Conservation (phyloP, 2,329 filamentous ascomycete genomes). For the Dactylella cylindrospora region DNA sequence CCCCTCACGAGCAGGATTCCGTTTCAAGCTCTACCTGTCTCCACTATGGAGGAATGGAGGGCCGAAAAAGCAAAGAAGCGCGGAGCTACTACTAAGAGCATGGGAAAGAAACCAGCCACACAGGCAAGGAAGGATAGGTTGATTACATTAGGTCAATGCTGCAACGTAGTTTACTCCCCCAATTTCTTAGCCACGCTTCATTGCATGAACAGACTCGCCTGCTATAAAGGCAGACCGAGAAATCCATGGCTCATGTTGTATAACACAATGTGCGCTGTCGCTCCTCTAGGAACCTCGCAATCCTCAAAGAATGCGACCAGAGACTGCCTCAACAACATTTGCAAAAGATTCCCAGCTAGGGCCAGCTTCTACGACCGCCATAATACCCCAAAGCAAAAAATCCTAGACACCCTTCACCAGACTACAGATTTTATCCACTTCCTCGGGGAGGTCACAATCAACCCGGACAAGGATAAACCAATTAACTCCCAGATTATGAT, state of each 20-base stretch:
- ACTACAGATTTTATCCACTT: constrained; percentile 35
- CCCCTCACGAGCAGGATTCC: constrained; percentile 19
- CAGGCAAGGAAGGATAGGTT: too few species aligned
- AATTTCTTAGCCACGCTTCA: constrained; percentile 11
- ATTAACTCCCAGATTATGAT: constrained; percentile 4
- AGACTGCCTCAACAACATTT: not conserved
- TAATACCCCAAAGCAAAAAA: too few species aligned
- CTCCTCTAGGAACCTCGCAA: not conserved
- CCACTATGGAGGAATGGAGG: not conserved
- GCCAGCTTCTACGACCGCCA: not conserved
- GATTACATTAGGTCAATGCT: constrained; percentile 8
- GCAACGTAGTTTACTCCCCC: constrained; percentile 21
- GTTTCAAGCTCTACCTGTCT: constrained; percentile 27
- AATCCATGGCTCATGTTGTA: constrained; percentile 14
- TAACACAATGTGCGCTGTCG: constrained; percentile 12
- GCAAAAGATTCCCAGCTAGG: not conserved
- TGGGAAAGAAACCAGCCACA: too few species aligned
- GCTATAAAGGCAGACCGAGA: constrained; percentile 12
- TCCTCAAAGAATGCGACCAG: not conserved
- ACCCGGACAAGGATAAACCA: constrained; percentile 7
- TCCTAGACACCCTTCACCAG: too few species aligned
- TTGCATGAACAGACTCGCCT: constrained; percentile 9
- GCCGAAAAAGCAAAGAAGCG: too few species aligned
- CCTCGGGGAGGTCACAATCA: constrained; percentile 12
- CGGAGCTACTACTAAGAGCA: too few species aligned